These are phyloP conservation scores for Fusarium keratoplasticum DNA, from an alignment of 2,329 filamentous ascomycete genomes.

Conservation along the genomic window DNA sequence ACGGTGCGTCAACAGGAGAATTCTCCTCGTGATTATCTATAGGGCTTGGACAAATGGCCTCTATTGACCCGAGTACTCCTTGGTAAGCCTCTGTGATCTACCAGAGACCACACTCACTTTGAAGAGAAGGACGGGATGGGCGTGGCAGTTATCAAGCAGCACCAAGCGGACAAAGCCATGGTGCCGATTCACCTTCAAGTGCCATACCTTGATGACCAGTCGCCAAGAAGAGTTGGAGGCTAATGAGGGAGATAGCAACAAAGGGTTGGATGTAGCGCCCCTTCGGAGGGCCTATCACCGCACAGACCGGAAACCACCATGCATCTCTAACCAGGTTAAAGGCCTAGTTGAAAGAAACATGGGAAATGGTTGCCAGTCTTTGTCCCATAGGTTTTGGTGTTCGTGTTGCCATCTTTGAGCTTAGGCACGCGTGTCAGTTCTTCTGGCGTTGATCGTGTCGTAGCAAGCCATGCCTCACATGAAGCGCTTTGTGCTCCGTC, in stretches of 20 bases:
- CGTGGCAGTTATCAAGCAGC: neutral
- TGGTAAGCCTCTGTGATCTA: neutral
- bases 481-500: no score
- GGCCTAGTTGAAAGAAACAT: neutral
- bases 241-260: no score
- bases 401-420: neutral
- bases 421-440: neutral
- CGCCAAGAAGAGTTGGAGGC: no score
- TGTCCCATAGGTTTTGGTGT: neutral
- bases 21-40: neutral
- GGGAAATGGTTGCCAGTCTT: neutral
- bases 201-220: neutral
- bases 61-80: neutral
- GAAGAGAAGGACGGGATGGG: neutral
- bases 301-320: neutral
- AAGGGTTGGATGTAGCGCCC: no score
- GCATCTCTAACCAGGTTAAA: neutral
- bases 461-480: no score
- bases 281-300: neutral
- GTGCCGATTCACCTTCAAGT: neutral
- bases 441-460: neutral
- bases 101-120: neutral
- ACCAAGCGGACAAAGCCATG: neutral
- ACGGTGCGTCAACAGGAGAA: neutral
- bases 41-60: neutral